A percentile compares a stretch with the other conserved stretches of the same genome.
Conservation (phyloP, 257 asterid species). For the Penstemon barbatus region DNA sequence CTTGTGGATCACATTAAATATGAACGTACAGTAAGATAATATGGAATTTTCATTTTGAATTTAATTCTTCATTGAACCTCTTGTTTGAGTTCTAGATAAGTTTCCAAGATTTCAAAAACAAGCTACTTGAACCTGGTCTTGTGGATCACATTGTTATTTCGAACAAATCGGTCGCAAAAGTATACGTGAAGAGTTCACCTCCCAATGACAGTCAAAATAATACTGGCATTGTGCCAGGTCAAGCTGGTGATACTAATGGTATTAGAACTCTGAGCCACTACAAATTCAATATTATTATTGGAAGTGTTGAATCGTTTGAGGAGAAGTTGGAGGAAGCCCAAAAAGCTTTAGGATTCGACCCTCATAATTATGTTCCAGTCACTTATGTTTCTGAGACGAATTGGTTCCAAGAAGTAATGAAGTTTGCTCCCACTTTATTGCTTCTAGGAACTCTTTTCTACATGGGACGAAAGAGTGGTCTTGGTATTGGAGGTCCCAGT, state of each 20-base stretch:
- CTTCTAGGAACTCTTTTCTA: slow-evolving; percentile 42
- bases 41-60: not conserved
- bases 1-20: slow-evolving; percentile 58
- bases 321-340: slow-evolving; percentile 86
- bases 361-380: slow-evolving; percentile 70
- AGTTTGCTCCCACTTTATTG: slow-evolving; percentile 42
- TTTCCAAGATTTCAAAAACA: slow-evolving; percentile 71
- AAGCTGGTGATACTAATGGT: slow-evolving; percentile 31
- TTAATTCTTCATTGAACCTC: slow-evolving; percentile 20
- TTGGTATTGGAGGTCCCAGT: slow-evolving; percentile 66
- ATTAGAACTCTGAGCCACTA: slow-evolving; percentile 32
- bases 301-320: slow-evolving; percentile 70
- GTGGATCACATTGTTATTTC: slow-evolving; percentile 67
- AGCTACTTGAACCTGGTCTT: slow-evolving; percentile 39
- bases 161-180: slow-evolving; percentile 65
- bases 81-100: slow-evolving; percentile 55
- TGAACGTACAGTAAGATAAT: not conserved
- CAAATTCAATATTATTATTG: slow-evolving; percentile 55
- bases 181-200: slow-evolving; percentile 54
- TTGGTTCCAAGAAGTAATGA: slow-evolving; percentile 51
- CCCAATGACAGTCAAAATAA: slow-evolving; percentile 30
- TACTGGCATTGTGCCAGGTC: slow-evolving; percentile 19
- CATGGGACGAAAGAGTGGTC: slow-evolving; percentile 55
- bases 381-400: slow-evolving; percentile 50
- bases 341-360: slow-evolving; percentile 66